Conservation (phyloP, 306 rosid genomes). For the Fagus sylvatica region DNA sequence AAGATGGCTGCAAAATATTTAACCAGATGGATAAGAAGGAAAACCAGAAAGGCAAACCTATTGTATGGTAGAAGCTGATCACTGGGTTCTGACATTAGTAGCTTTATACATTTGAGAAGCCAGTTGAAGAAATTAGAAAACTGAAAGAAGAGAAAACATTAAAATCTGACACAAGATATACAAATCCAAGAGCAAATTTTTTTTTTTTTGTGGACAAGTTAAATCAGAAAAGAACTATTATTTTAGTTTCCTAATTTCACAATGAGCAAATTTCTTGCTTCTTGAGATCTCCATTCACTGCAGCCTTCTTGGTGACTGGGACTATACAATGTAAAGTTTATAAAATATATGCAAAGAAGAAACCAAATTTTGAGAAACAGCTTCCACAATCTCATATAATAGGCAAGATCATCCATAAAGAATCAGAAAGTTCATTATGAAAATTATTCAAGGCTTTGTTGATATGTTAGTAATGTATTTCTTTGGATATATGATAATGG, state of each 20-base stretch:
- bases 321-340: neutral
- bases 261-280: neutral
- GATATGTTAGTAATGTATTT: neutral
- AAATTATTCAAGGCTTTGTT: neutral
- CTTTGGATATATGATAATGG: neutral
- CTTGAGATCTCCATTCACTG: neutral
- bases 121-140: constrained; percentile 95
- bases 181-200: neutral
- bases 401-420: neutral
- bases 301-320: neutral
- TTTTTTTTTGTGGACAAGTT: neutral
- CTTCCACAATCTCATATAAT: neutral
- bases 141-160: constrained; percentile 46
- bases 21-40: constrained; percentile 16
- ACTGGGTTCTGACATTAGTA: constrained; percentile 91
- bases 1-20: constrained; percentile 26
- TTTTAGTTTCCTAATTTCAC: neutral
- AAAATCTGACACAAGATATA: constrained; percentile 13
- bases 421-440: neutral
- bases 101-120: constrained; percentile 86
- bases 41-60: constrained; percentile 53
- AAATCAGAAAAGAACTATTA: neutral
- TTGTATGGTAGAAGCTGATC: constrained; percentile 87
- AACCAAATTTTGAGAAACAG: neutral
- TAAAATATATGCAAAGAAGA: neutral